Evolutionary conservation across 306 rosid species (phyloP).

Genomic region (Canavalia gladiata): DNA sequence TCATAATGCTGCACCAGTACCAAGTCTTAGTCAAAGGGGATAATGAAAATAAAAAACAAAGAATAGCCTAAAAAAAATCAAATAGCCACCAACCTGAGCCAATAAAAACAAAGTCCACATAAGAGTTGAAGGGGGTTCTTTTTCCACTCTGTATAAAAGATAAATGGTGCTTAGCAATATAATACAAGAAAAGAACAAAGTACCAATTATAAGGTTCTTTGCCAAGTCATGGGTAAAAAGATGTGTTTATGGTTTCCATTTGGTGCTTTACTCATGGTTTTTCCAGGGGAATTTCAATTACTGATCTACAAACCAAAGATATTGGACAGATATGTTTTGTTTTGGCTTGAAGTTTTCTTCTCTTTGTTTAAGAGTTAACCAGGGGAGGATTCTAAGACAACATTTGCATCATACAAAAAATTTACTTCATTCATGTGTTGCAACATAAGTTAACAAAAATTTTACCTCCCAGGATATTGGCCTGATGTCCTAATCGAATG

Average conservation of each 20-base stretch:
- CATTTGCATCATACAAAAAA: slow-evolving; percentile 5
- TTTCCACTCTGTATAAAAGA: slow-evolving; percentile 65
- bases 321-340: not conserved
- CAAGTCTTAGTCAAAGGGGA: slow-evolving; percentile 17
- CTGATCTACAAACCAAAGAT: not conserved
- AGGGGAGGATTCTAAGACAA: slow-evolving; percentile 17
- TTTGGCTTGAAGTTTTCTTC: slow-evolving; percentile 29
- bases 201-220: slow-evolving; percentile 27
- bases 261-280: slow-evolving; percentile 4
- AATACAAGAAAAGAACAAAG: slow-evolving; percentile 40
- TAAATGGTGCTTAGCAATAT: slow-evolving; percentile 29
- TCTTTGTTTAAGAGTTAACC: slow-evolving; percentile 23
- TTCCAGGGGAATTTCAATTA: slow-evolving; percentile 24
- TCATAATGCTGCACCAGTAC: slow-evolving; percentile 89
- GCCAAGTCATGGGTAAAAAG: not conserved
- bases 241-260: slow-evolving; percentile 11
- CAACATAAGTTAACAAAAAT: slow-evolving; percentile 11
- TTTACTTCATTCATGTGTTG: slow-evolving; percentile 28
- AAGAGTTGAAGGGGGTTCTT: slow-evolving; percentile 95
- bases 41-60: slow-evolving; percentile 18
- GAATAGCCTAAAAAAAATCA: not conserved
- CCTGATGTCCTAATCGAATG: slow-evolving; percentile 68
- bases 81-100: slow-evolving; percentile 78
- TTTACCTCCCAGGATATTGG: slow-evolving; percentile 86
- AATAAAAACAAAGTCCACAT: slow-evolving; percentile 92